Conservation (phyloP, 2,329 filamentous ascomycete species). For the Nigrospora osmanthi region DNA sequence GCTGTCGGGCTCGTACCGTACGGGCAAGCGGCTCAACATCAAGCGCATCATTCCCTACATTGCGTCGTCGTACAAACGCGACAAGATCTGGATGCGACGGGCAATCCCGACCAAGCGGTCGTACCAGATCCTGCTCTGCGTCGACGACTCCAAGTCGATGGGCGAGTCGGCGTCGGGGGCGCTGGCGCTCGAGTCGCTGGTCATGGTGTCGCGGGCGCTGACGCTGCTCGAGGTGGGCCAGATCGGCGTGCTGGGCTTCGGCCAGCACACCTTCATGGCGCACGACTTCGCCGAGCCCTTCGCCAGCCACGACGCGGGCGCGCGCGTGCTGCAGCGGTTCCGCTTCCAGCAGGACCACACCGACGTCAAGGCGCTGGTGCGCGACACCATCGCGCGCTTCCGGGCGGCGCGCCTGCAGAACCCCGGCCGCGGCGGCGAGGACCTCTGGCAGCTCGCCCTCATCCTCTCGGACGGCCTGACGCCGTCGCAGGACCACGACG, state of each 20-base stretch:
- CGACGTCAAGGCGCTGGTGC: slow-evolving; percentile 73
- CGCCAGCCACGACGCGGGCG: slow-evolving; percentile 67
- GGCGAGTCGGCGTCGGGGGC: slow-evolving; percentile 67
- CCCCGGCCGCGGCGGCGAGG: slow-evolving; percentile 41
- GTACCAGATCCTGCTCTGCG: slow-evolving; percentile 95
- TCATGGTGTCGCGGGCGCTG: slow-evolving; percentile 79
- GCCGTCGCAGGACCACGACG: slow-evolving; percentile 70
- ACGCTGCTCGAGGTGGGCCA: slow-evolving; percentile 93
- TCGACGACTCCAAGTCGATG: slow-evolving; percentile 95
- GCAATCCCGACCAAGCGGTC: slow-evolving; percentile 84
- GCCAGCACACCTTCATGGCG: slow-evolving; percentile 72
- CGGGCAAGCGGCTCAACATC: slow-evolving; percentile 96
- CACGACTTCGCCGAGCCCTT: slow-evolving; percentile 82
- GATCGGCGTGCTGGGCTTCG: slow-evolving; percentile 86
- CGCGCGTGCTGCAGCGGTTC: slow-evolving; percentile 78
- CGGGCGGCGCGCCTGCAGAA: slow-evolving; percentile 61
- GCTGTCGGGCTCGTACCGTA: slow-evolving; percentile 92
- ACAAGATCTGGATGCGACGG: slow-evolving; percentile 99
- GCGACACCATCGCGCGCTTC: slow-evolving; percentile 74
- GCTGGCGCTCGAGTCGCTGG: slow-evolving; percentile 88
- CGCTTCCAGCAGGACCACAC: slow-evolving; percentile 80
- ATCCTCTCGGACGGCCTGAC: slow-evolving; percentile 93
- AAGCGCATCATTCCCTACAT: slow-evolving; percentile 99
- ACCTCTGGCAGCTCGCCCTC: slow-evolving; percentile 92
- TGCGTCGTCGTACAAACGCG: slow-evolving; percentile 93